phyloP scores from a whole-genome alignment of 495 filamentous ascomycete genomes.

The Baudoinia panamericana region DNA sequence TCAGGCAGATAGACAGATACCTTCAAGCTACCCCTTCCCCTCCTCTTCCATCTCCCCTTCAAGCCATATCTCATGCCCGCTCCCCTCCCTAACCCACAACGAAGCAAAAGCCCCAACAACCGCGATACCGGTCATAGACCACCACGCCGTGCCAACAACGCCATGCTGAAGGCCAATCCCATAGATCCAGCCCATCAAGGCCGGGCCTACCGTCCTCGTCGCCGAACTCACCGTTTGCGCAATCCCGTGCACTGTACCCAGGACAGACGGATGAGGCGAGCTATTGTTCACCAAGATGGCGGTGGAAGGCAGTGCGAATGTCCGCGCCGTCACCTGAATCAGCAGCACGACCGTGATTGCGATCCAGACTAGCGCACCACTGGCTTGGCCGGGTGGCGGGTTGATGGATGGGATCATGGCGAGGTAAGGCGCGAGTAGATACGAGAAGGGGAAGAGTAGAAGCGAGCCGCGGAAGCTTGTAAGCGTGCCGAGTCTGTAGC shows the following conservation, averaged over 20 bases:
- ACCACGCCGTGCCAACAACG: constrained; percentile 58
- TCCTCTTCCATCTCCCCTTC: constrained; percentile 27
- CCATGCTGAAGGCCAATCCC: constrained; percentile 52
- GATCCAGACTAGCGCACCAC: constrained; percentile 47
- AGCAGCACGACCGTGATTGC: constrained; percentile 50
- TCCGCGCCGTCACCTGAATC: constrained; percentile 57
- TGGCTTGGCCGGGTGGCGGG: constrained; percentile 34
- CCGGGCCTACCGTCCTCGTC: constrained; percentile 52
- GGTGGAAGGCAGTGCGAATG: constrained; percentile 54
- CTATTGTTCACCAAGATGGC: constrained; percentile 60
- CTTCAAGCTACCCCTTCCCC: constrained; percentile 5
- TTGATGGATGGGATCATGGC: constrained; percentile 39
- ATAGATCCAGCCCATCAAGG: constrained; percentile 50
- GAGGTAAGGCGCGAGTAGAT: constrained; percentile 54
- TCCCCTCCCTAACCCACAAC: constrained; percentile 58
- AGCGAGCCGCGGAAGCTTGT: constrained; percentile 45
- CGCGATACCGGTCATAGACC: constrained; percentile 51
- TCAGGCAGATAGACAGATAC: not conserved
- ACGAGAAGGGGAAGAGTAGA: constrained; percentile 52
- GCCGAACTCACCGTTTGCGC: constrained; percentile 49
- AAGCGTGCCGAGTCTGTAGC: constrained; percentile 47
- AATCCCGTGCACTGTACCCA: constrained; percentile 59
- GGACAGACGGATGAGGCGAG: constrained; percentile 44
- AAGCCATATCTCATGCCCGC: constrained; percentile 30
- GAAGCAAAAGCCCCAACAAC: constrained; percentile 47